These are phyloP conservation scores for Avena atlantica DNA, from an alignment of 176 grass and related monocot species.

Conservation along the genomic window DNA sequence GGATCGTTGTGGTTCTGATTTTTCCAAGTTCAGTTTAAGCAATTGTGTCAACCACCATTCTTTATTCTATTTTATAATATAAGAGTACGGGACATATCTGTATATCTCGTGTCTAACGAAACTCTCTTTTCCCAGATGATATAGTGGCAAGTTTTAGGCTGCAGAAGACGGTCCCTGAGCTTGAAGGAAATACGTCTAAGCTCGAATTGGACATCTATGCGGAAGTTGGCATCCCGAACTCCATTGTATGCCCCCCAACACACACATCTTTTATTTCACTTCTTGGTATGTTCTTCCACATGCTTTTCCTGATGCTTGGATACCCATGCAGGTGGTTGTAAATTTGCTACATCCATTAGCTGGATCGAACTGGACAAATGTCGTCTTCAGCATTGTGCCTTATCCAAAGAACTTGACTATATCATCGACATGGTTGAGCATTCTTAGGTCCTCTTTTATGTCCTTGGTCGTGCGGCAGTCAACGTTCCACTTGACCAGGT, in stretches of 20 bases:
- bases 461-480: conserved; percentile 78
- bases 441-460: conserved; percentile 84
- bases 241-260: conserved; percentile 48
- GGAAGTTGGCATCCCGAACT: conserved; percentile 89
- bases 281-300: conserved; percentile 1
- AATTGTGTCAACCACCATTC: background rate
- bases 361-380: conserved; percentile 79
- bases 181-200: conserved; percentile 64
- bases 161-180: conserved; percentile 61
- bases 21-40: background rate
- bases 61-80: background rate
- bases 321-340: conserved; percentile 64
- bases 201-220: conserved; percentile 88
- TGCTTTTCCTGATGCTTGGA: conserved; percentile 16
- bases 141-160: conserved; percentile 92
- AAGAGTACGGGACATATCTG: background rate
- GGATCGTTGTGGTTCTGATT: background rate
- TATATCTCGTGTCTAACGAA: background rate
- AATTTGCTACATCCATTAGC: conserved; percentile 65
- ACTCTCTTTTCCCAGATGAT: conserved; percentile 66
- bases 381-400: conserved; percentile 89
- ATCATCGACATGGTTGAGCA: conserved; percentile 78
- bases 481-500: conserved; percentile 73
- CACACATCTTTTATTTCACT: conserved; percentile 20
- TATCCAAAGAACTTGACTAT: conserved; percentile 66